A percentile compares a stretch with the other conserved stretches of the same genome.
Evolutionary conservation across 345 rosid species (phyloP).

Genomic region (Turnera subulata): DNA sequence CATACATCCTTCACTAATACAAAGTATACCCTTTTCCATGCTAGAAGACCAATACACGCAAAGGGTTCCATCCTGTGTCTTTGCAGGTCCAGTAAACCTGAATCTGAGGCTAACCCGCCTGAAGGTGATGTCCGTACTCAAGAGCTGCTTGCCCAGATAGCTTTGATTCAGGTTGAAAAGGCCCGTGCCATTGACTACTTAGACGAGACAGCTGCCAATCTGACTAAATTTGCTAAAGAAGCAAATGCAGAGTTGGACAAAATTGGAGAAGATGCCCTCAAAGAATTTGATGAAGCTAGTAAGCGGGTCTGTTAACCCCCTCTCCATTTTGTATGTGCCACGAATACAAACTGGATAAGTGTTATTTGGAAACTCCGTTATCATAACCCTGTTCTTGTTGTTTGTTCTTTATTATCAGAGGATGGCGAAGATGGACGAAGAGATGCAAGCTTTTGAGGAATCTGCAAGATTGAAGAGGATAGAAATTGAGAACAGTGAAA

Average conservation of each 20-base stretch:
- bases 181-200: slow-evolving; percentile 82
- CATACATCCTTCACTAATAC: slow-evolving; percentile 27
- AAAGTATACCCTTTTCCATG: slow-evolving; percentile 20
- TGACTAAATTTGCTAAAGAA: slow-evolving; percentile 82
- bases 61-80: slow-evolving; percentile 32
- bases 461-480: slow-evolving; percentile 53
- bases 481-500: slow-evolving; percentile 66
- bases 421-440: slow-evolving; percentile 72
- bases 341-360: too few species aligned
- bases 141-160: slow-evolving; percentile 79
- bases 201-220: slow-evolving; percentile 70
- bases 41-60: slow-evolving; percentile 21
- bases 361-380: slow-evolving; percentile 8
- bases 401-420: slow-evolving; percentile 42
- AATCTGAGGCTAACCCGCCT: slow-evolving; percentile 35
- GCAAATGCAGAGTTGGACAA: slow-evolving; percentile 74
- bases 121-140: slow-evolving; percentile 71
- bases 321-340: not conserved
- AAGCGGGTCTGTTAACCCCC: slow-evolving; percentile 52
- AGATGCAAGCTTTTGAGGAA: slow-evolving; percentile 87
- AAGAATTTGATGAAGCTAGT: slow-evolving; percentile 80
- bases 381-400: slow-evolving; percentile 18
- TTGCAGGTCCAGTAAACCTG: slow-evolving; percentile 42
- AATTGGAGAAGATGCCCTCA: slow-evolving; percentile 89
- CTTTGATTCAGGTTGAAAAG: slow-evolving; percentile 78